Base-by-base conservation (phyloP, 495 filamentous ascomycete genomes). In the Daldinia decipiens region DNA sequence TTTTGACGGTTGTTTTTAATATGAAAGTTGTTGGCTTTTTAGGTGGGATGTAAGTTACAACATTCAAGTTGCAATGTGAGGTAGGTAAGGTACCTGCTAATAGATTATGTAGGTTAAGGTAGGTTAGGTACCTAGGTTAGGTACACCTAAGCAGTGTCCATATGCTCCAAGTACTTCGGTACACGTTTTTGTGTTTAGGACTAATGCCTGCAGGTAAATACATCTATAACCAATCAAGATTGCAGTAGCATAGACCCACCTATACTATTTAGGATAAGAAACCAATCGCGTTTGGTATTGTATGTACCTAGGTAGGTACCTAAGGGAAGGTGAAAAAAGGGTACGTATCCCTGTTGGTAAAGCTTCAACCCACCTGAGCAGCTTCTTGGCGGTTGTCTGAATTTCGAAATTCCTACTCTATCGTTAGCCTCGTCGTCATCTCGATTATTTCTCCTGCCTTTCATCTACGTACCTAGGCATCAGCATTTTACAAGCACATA, bases 341-440 rank as follows among this genome's bases (percentile, higher is more conserved):
- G 62, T 62, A 66, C 40, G 11, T 54, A 59, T 31, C 45, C 17
- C 13, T 60, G 3, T 21, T 17, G 51, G 39, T 27, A 58, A 26
- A 55, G 47, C 64, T 55, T 43, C 34, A 13, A 54, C 21, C 21
- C 21, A 24, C 21, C 21, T 24, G 21, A 24, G 21, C 19, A 29
- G 26, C 27, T 52, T 62, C 63, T 72, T 72, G 68, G 68, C 68
- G 40, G 24, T 36, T 66, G 63, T 71, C 62, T 66, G 62, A 67
- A 71, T 62, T 72, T 72, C 58, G 13, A 53, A 53, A 6, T 53
- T 53, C 24, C 24, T 31, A 53, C 24, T 15, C 21, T 19, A 51
- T 24, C 31, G 15, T 32, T 45, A 38, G 36, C 69, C 52, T 68
- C 57, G 57, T 68, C 61, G 65, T 68, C 38, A 65, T 63, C 43